These are phyloP conservation scores for Aschersonia sp. DNA, from an alignment of 2,329 filamentous ascomycete species.

Conservation along the genomic window DNA sequence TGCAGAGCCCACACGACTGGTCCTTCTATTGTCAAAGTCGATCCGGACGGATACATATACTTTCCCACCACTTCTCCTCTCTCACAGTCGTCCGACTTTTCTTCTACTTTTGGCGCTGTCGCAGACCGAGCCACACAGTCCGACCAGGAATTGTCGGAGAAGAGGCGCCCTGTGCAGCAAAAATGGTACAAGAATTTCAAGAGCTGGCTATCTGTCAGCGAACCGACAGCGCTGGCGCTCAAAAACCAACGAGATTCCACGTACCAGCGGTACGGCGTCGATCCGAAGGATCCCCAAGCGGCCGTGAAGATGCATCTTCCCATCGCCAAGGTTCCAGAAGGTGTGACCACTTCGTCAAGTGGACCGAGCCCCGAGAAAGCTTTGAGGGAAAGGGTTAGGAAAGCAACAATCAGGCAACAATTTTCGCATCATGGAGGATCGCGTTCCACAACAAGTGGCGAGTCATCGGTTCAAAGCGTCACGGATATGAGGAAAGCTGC, in stretches of 20 bases:
- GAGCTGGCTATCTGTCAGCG: constrained; percentile 31
- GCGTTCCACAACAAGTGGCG: constrained; percentile 20
- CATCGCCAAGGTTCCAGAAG: constrained; percentile 26
- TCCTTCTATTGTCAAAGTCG: background rate
- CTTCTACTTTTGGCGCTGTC: background rate
- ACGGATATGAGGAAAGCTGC: too few species aligned
- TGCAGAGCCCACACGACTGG: background rate
- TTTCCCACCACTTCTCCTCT: background rate
- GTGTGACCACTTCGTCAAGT: constrained; percentile 29
- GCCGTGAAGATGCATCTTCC: constrained; percentile 31
- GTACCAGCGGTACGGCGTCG: constrained; percentile 28
- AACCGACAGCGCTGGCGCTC: constrained; percentile 34
- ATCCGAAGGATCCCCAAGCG: constrained; percentile 26
- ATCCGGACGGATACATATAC: background rate
- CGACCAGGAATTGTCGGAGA: background rate
- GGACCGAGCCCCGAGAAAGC: constrained; percentile 32
- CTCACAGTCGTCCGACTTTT: background rate
- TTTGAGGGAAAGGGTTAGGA: constrained; percentile 17
- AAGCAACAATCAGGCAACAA: constrained; percentile 16
- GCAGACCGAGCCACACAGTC: background rate
- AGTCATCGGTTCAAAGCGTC: constrained; percentile 9
- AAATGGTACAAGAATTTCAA: constrained; percentile 29
- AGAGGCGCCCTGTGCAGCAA: constrained; percentile 14
- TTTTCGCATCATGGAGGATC: constrained; percentile 12
- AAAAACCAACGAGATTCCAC: constrained; percentile 28